Evolutionary conservation across 805 yeast species (phyloP), one percentile per base, ranked within the genome.

Genomic region (Hanseniaspora nectarophila): DNA sequence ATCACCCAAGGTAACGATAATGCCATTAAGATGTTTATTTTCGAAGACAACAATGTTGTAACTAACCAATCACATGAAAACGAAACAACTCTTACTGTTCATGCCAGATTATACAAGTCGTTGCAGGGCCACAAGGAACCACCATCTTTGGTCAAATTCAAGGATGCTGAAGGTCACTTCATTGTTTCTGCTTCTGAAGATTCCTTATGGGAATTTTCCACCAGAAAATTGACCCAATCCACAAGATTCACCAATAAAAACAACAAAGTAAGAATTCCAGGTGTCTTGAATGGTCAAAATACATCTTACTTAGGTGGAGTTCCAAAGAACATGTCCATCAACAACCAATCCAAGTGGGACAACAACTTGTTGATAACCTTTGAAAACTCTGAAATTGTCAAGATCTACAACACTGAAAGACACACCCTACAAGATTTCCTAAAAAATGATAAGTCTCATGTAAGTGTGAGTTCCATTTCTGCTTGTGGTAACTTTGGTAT

Each of bases 121-220:
- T 77, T 98, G 63, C 97, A 97, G 60, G 99, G 99, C n/a, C 98
- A 92, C 65, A 79, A 95, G 4, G 82, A 85, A 29, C 95, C 98
- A 3, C 94, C 97, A 2, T 73, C 82, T 0, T 63, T 77, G 5
- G 78, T 92, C 38, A 70, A 71, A 23, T 92, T 92, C 66, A 85
- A 94, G 5, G 83, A 84, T 59, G 80, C 78, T 46, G 79, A 79
- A 44, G 80, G 95, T 2, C 98, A 94, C 67, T 85, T 80, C 65
- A 62, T 94, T 10, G 73, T 85, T 51, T 85, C 95, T 49, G 94
- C 94, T 1, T 85, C 97, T 0, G 75, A 80, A 56, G 98, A 92
- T 67, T 75, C 95, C 1, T 74, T 94, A 59, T 92, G 97, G 97
- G 75, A 79, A 8, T 90, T 92, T 61, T 89, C 97, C 1, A 71